phyloP scores from a whole-genome alignment of 306 rosid species.

The Astragalus glycyphyllos region DNA sequence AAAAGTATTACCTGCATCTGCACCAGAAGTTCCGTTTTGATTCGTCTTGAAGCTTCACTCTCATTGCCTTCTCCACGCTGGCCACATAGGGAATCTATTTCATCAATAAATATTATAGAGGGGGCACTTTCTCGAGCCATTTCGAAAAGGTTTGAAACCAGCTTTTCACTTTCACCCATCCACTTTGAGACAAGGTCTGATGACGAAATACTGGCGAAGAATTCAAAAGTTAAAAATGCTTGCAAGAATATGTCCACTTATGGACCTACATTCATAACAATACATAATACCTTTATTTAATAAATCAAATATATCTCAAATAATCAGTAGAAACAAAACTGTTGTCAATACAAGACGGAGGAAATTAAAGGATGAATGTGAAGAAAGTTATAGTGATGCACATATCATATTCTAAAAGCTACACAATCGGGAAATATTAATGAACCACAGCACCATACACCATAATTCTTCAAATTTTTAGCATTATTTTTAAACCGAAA shows the following conservation, averaged over 20 bases:
- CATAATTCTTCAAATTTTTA: neutral
- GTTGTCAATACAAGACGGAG: neutral
- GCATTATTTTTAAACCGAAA: neutral
- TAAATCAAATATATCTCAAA: conserved; percentile 39
- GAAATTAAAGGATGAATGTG: conserved; percentile 8
- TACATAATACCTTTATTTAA: neutral
- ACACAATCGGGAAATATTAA: conserved; percentile 5
- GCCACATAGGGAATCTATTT: conserved; percentile 96
- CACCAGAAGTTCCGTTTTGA: conserved; percentile 96
- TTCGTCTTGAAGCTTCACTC: conserved; percentile 99
- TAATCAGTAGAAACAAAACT: conserved; percentile 3
- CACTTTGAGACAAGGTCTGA: conserved; percentile 98
- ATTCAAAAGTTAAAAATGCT: conserved; percentile 48
- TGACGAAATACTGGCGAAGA: conserved; percentile 78
- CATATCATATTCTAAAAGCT: conserved; percentile 7
- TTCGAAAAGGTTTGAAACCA: conserved; percentile 92
- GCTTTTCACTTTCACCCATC: conserved; percentile 99
- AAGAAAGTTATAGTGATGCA: neutral
- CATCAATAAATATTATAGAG: conserved; percentile 91
- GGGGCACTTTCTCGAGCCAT: conserved; percentile 99
- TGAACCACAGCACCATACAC: neutral
- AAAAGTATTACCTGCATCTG: conserved; percentile 93
- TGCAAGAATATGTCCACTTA: conserved; percentile 45
- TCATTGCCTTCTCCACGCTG: conserved; percentile 99
- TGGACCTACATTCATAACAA: conserved; percentile 44